phyloP scores from a whole-genome alignment of 257 asterid species.

The Linderniella brevidens region DNA sequence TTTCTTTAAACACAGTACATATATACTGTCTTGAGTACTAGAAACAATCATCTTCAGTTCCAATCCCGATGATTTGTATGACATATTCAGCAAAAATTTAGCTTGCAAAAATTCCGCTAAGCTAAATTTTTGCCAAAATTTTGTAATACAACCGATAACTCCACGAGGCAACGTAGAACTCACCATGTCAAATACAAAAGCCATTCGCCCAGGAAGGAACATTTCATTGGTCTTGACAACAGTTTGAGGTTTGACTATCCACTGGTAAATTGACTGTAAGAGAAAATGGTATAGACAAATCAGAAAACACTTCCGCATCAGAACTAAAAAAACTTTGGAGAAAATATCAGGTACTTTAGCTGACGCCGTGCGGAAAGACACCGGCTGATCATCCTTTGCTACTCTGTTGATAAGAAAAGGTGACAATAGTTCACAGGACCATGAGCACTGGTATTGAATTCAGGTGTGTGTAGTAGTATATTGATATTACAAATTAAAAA shows the following conservation, averaged over 20 bases:
- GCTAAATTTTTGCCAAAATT: too few relatives aligned
- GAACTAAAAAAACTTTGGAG: neutral
- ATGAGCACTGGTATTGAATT: too few relatives aligned
- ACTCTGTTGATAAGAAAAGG: slow-evolving; percentile 36
- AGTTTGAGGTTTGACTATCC: slow-evolving; percentile 93
- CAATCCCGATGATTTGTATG: too few relatives aligned
- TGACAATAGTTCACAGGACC: slow-evolving; percentile 11
- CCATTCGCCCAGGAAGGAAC: slow-evolving; percentile 99
- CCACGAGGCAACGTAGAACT: slow-evolving; percentile 7
- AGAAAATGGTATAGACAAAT: neutral
- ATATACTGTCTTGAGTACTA: too few relatives aligned
- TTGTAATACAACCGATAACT: too few relatives aligned
- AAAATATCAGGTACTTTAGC: slow-evolving; percentile 44
- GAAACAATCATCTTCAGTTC: too few relatives aligned
- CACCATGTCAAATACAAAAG: slow-evolving; percentile 85
- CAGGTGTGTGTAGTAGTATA: neutral
- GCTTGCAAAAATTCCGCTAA: too few relatives aligned
- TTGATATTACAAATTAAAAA: too few relatives aligned
- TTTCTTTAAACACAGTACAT: neutral
- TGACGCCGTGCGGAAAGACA: slow-evolving; percentile 73
- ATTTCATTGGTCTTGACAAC: slow-evolving; percentile 76
- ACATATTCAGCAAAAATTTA: too few relatives aligned
- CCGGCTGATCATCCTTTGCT: slow-evolving; percentile 60
- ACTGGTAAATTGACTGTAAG: slow-evolving; percentile 75
- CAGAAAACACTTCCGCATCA: slow-evolving; percentile 10